Base-by-base conservation (phyloP, 805 yeast species). In the Candida ipomoeae region DNA sequence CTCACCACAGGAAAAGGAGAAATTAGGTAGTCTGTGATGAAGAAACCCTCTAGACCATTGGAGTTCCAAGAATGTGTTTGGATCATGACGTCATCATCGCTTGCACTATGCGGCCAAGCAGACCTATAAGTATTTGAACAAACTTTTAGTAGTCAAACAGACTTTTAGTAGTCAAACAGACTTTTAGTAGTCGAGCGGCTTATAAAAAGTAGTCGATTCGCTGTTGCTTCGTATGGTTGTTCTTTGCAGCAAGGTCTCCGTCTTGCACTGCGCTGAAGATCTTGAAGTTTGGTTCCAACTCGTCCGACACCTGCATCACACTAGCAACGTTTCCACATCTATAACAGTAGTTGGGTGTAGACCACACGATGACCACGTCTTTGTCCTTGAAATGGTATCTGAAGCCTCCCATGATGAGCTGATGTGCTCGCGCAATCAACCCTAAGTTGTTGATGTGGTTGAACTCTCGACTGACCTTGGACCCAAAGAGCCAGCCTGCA, bases 271-370 rank as follows among this genome's bases (percentile, higher is more conserved):
- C 98, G 61, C 89, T 84, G 70, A 94, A 94, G 20, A 94, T 94
- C 64, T 89, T 88, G 73, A 94, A 94, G 62, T 87, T 85, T 10
- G 97, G 97, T 56, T 83, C 86, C 60, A 87, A 73, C 58, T 84
- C 84, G 56, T 89, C 96, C 61, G 85, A 96, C 48, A 94, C 87
- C 67, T 90, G 89, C 99, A 92, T 92, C 15, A 92, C 97, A 77
- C 96, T 87, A 31, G 99, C 99, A 46, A 92, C 98, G 65, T 92
- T 92, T 52, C 99, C 99, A 73, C 98, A 92, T 63, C 98, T 78
- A 70, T 92, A 92, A 73, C 98, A 91, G 72, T 91, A 91, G 68
- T 91, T 91, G 42, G 98, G 98, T 15, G 97, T 97, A 10, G 91
- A 83, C 98, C 98, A 92, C 35, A 92, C 98, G 0, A 98, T 92